Percentiles rank a stretch among this genome's conserved stretches.
Evolutionary conservation across 306 rosid species (phyloP).

Genomic region (Parietaria judaica): DNA sequence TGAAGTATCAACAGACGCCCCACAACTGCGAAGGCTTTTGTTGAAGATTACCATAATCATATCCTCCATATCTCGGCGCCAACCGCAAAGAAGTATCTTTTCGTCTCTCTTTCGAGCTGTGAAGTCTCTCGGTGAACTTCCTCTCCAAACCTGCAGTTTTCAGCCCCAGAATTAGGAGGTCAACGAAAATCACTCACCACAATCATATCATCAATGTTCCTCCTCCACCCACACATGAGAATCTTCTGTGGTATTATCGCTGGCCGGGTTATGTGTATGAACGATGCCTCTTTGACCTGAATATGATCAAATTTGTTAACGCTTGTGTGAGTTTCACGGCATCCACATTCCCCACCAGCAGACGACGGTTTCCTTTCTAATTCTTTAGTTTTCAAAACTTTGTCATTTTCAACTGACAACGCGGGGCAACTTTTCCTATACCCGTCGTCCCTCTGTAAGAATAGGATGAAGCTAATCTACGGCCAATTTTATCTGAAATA

Average conservation of each 20-base stretch:
- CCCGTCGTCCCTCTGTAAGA: background rate
- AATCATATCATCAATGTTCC: constrained; percentile 51
- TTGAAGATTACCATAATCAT: constrained; percentile 72
- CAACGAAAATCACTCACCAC: constrained; percentile 33
- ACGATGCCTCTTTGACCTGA: constrained; percentile 44
- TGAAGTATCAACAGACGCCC: constrained; percentile 16
- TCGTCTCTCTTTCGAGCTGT: constrained; percentile 63
- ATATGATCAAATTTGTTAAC: constrained; percentile 34
- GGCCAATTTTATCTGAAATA: constrained; percentile 13
- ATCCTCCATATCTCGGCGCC: constrained; percentile 97
- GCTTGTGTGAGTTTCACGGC: constrained; percentile 30
- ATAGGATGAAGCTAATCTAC: background rate
- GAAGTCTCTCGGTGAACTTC: constrained; percentile 77
- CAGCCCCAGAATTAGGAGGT: constrained; percentile 37
- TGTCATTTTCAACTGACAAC: no score
- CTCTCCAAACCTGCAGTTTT: constrained; percentile 84
- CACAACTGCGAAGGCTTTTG: constrained; percentile 23
- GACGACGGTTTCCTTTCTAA: constrained; percentile 1
- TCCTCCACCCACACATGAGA: constrained; percentile 48
- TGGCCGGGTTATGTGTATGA: constrained; percentile 37
- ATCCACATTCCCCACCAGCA: constrained; percentile 21
- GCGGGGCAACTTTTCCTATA: background rate
- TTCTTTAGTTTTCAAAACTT: background rate
- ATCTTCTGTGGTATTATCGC: constrained; percentile 41
- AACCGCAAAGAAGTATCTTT: constrained; percentile 82